Evolutionary conservation across 495 filamentous ascomycete genomes (phyloP), one percentile per base, ranked within the genome.

Genomic region (Paragyromitra xinjiangensis): DNA sequence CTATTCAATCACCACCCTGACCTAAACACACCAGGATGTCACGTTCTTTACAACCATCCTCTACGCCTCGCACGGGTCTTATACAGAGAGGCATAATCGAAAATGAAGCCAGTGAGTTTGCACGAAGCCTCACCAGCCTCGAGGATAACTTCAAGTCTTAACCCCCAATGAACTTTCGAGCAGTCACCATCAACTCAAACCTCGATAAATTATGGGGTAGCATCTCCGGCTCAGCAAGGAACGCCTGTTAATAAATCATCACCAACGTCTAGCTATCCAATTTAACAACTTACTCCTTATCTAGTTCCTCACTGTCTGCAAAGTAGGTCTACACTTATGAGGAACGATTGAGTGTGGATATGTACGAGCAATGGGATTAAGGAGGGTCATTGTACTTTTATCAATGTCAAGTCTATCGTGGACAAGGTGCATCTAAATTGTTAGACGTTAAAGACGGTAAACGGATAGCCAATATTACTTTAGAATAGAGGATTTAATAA

Each of bases 301-400:
- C 26, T 24, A 59, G 55, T 59, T 11, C 1, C 55, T 40, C 29
- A 3, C 34, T 62, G 26, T 42, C 34, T 39, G 58, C 58, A 40
- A 40, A 39, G 34, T 19, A 40, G 58, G 58, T 62, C 55, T 29
- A 58, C 55, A 58, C 19, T 58, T 58, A 12, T 58, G 55, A 58
- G 55, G 55, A 58, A 58, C 2, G 8, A 58, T 34, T 58, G 55
- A 29, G 55, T 34, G 34, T 34, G 3, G 55, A 14, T 51, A 51
- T 51, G n/a, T 51, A 22, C 48, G 55, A 29, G 55, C 55, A 58
- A 58, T 29, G 55, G 55, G 55, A 58, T 58, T 58, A 2, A 58
- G 19, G 53, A 58, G 19, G 53, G 53, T 58, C 55, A 6, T 58
- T 58, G 19, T 58, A 58, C 55, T 58, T 11, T 58, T 58, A 58